Evolutionary conservation across 2,329 filamentous ascomycete species (phyloP).

Genomic region (Stagonosporopsis rhizophila): DNA sequence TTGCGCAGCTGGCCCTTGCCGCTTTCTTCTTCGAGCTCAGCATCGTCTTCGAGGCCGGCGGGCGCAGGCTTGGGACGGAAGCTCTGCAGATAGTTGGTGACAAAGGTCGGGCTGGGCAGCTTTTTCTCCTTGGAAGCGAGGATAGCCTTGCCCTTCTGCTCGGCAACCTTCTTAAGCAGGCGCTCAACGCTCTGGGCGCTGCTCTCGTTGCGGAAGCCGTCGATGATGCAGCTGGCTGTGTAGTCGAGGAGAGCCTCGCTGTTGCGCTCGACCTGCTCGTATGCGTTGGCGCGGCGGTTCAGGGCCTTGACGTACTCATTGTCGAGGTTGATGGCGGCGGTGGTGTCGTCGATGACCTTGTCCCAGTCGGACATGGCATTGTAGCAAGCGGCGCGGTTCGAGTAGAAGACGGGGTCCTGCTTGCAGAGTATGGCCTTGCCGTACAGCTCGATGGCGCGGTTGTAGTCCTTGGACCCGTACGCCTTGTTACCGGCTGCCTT

Average conservation of each 20-base stretch:
- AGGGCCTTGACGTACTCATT: slow-evolving; percentile 97
- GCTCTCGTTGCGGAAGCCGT: slow-evolving; percentile 90
- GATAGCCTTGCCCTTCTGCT: slow-evolving; percentile 91
- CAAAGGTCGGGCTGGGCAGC: slow-evolving; percentile 93
- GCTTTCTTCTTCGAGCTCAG: slow-evolving; percentile 77
- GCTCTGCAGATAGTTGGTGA: slow-evolving; percentile 98
- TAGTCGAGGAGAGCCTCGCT: slow-evolving; percentile 96
- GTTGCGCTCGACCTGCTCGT: slow-evolving; percentile 89
- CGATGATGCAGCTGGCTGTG: slow-evolving; percentile 98
- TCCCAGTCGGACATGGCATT: slow-evolving; percentile 93
- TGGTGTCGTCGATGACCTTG: slow-evolving; percentile 96
- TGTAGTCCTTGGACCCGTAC: slow-evolving; percentile 92
- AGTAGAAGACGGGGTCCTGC: slow-evolving; percentile 97
- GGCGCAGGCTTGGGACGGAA: slow-evolving; percentile 87
- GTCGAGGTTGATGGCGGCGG: slow-evolving; percentile 90
- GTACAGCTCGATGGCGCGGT: slow-evolving; percentile 92
- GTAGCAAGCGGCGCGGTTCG: slow-evolving; percentile 96
- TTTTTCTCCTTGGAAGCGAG: slow-evolving; percentile 80
- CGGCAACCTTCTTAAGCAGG: slow-evolving; percentile 94
- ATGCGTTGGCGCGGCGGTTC: slow-evolving; percentile 94
- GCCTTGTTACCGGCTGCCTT: slow-evolving; percentile 97
- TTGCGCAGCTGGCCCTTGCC: slow-evolving; percentile 86
- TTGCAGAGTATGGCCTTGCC: slow-evolving; percentile 96
- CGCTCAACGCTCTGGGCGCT: slow-evolving; percentile 91
- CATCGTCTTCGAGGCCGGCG: slow-evolving; percentile 79